A percentile compares a stretch with the other conserved stretches of the same genome.
Evolutionary conservation across 2,329 filamentous ascomycete species (phyloP).

Genomic region (Monascus ruber): DNA sequence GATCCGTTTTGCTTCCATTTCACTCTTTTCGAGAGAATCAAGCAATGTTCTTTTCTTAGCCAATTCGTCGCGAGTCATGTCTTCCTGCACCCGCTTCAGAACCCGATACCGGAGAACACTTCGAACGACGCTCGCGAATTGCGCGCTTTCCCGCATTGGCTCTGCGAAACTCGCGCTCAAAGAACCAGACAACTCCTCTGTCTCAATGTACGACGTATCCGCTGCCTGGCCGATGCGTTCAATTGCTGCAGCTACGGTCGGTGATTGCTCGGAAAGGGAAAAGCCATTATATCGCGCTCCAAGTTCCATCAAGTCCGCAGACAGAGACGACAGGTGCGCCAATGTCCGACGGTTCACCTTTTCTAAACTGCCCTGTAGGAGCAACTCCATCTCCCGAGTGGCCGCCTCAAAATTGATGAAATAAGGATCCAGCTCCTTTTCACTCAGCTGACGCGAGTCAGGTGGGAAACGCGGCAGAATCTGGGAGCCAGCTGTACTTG

Average conservation of each 20-base stretch:
- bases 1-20: conserved; percentile 83
- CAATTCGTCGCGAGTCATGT: conserved; percentile 90
- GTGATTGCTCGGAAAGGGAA: conserved; percentile 82
- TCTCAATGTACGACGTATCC: conserved; percentile 91
- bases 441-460: conserved; percentile 61
- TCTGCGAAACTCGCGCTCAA: conserved; percentile 93
- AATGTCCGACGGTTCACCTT: conserved; percentile 88
- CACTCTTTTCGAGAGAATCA: conserved; percentile 84
- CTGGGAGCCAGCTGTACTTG: conserved; percentile 49
- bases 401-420: conserved; percentile 88
- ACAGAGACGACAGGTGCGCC: conserved; percentile 70
- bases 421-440: conserved; percentile 89
- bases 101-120: conserved; percentile 81
- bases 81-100: conserved; percentile 88
- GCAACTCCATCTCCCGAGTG: conserved; percentile 78
- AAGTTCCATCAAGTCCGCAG: conserved; percentile 80
- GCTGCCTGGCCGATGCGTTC: conserved; percentile 90
- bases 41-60: conserved; percentile 73
- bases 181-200: conserved; percentile 75
- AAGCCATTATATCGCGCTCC: conserved; percentile 97
- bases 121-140: conserved; percentile 90
- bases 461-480: conserved; percentile 73
- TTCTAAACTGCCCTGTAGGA: conserved; percentile 88
- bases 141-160: conserved; percentile 93
- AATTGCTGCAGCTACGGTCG: conserved; percentile 80